Conservation (phyloP, 306 rosid genomes). For the Benincasa hispida region DNA sequence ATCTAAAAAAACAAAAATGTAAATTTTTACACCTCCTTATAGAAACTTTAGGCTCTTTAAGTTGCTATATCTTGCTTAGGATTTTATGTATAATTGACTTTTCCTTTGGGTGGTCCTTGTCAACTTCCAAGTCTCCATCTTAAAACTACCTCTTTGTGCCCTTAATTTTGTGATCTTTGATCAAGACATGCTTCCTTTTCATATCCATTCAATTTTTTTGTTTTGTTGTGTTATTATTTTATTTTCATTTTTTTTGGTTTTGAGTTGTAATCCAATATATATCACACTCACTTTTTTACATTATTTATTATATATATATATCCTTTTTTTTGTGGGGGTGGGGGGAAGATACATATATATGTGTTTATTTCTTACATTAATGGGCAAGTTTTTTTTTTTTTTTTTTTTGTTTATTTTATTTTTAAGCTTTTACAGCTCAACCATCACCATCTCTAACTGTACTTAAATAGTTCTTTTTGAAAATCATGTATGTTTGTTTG, state of each 20-base stretch:
- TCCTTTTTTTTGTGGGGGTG: no score
- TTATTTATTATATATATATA: neutral
- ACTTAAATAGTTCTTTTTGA: no score
- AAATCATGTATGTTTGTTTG: no score
- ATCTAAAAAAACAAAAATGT: no score
- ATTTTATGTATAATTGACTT: no score
- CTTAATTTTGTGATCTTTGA: neutral
- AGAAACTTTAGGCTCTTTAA: no score
- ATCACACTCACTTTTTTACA: neutral
- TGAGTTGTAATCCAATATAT: conserved; percentile 3
- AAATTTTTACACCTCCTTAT: no score
- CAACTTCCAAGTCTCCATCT: neutral
- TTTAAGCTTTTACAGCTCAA: neutral
- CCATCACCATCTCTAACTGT: neutral
- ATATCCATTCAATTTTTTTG: neutral
- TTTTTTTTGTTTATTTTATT: neutral
- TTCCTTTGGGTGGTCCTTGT: neutral
- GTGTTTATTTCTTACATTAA: neutral
- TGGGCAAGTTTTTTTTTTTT: neutral
- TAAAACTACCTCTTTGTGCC: neutral
- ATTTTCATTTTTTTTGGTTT: neutral
- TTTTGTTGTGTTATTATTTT: neutral
- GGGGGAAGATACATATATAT: no score
- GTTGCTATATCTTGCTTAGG: no score
- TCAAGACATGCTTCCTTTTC: neutral